phyloP scores from a whole-genome alignment of 2,329 filamentous ascomycete genomes.

The Tothia fuscella region DNA sequence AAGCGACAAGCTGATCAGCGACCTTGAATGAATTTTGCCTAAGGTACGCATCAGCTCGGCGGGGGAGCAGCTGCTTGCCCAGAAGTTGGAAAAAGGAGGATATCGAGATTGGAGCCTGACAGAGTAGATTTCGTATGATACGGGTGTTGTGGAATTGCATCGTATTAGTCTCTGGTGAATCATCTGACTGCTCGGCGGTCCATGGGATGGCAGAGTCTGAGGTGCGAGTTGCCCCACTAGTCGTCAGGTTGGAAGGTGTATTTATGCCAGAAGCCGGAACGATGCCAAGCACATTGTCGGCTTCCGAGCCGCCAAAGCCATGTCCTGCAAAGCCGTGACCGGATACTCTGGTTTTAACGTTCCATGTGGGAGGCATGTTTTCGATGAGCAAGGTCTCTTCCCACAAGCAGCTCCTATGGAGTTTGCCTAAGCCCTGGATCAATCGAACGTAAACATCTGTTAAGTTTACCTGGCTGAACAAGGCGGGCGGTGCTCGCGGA shows the following conservation, averaged over 20 bases:
- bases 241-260: background rate
- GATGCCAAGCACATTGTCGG: conserved; percentile 26
- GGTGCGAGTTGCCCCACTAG: background rate
- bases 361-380: conserved; percentile 60
- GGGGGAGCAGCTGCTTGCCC: conserved; percentile 67
- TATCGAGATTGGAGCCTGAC: conserved; percentile 66
- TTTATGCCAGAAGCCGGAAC: background rate
- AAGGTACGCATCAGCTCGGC: conserved; percentile 55
- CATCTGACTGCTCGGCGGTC: background rate
- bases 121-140: conserved; percentile 63
- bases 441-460: conserved; percentile 73
- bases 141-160: conserved; percentile 62
- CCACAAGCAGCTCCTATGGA: conserved; percentile 70
- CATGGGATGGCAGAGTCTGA: too few relatives aligned
- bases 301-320: conserved; percentile 27
- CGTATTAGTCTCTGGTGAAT: conserved; percentile 15
- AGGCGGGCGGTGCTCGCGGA: conserved; percentile 48
- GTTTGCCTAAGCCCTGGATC: conserved; percentile 60
- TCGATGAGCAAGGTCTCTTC: conserved; percentile 67
- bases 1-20: conserved; percentile 58
- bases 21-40: conserved; percentile 50
- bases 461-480: conserved; percentile 67
- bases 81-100: conserved; percentile 76
- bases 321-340: conserved; percentile 25
- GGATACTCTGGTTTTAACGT: conserved; percentile 30